Evolutionary conservation across 192 early-diverging fungal genomes (phyloP), one percentile per base, ranked within the genome.

Genomic region (Umbelopsis sp.): DNA sequence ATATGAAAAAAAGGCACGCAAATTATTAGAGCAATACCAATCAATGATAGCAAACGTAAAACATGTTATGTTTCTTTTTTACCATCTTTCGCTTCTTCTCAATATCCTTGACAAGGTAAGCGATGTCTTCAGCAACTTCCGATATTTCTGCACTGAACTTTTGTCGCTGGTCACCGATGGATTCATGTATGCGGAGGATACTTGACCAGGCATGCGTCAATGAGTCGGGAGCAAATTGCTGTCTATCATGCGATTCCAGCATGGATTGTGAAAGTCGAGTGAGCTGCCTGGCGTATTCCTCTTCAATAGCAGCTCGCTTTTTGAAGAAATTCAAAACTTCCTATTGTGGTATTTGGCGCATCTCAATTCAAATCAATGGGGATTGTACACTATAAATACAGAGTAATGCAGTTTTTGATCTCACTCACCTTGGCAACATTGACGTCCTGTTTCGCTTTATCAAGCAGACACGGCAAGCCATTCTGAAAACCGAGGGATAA

Each of bases 291-390:
- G 89, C 92, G 77, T 99, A 97, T 46, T 97, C 93, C 61, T 94
- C 95, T 73, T 99, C 97, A 44, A 97, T 91, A 5, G 82, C 73
- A 1, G 97, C 93, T n/a, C 97, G 87, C 68, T 90, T 94, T 70
- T 91, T 93, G 18, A 99, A 80, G 69, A 98, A 97, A 0, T 75
- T 58, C 3, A 88, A 82, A 13, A 90, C 82, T 70, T 98, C 91
- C 86, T 91, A 69, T 12, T 51, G 23, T 49, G 18, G 58, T 46
- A 16, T 66, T 30, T 30, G 27, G 27, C 27, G 27, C 3, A 2
- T 30, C 27, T 52, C 52, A 46, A 67, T 53, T 30, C 23, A 67
- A 46, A 46, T 48, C 12, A 80, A 33, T 49, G 48, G 22, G 30
- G 48, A 61, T 66, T 49, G 10, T 41, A 6, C 5, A 41, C 37